These are phyloP conservation scores for Hygrophila difformis DNA, from an alignment of 257 asterid species.

Conservation along the genomic window DNA sequence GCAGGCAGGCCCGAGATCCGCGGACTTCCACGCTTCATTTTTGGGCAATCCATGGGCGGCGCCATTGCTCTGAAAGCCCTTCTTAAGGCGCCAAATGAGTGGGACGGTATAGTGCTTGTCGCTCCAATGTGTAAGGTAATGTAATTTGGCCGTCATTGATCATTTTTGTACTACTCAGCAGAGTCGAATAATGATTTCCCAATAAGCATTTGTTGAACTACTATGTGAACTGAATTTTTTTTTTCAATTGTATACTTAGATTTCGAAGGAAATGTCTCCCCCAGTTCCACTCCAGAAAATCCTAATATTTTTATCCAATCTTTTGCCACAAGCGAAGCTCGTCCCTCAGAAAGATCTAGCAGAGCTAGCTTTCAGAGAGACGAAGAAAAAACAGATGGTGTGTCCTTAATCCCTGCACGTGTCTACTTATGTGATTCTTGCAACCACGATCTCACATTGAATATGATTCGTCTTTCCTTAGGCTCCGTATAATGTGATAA, in stretches of 20 bases:
- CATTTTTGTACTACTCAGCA: too few species aligned
- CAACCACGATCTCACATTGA: too few species aligned
- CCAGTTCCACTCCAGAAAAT: conserved; percentile 70
- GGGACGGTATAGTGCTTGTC: conserved; percentile 91
- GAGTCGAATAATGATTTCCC: too few species aligned
- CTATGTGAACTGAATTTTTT: too few species aligned
- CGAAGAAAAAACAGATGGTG: conserved; percentile 60
- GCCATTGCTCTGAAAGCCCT: conserved; percentile 84
- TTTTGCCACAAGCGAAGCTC: conserved; percentile 87
- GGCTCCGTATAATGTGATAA: conserved; percentile 87
- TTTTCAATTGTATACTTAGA: too few species aligned
- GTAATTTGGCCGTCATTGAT: background rate
- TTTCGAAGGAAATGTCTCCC: conserved; percentile 84
- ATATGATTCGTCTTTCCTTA: conserved; percentile 19
- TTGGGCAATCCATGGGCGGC: conserved; percentile 98
- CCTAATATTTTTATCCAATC: conserved; percentile 50
- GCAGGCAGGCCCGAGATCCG: conserved; percentile 83
- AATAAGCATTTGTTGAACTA: too few species aligned
- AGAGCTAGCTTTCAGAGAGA: conserved; percentile 77
- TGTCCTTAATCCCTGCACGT: conserved; percentile 9
- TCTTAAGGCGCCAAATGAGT: conserved; percentile 51
- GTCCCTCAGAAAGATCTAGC: conserved; percentile 86
- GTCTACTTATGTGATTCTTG: too few species aligned
- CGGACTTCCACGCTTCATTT: conserved; percentile 66
- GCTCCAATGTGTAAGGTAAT: conserved; percentile 95